Evolutionary conservation across 768 basidiomycete species (phyloP).

Genomic region (Calocybe indica): DNA sequence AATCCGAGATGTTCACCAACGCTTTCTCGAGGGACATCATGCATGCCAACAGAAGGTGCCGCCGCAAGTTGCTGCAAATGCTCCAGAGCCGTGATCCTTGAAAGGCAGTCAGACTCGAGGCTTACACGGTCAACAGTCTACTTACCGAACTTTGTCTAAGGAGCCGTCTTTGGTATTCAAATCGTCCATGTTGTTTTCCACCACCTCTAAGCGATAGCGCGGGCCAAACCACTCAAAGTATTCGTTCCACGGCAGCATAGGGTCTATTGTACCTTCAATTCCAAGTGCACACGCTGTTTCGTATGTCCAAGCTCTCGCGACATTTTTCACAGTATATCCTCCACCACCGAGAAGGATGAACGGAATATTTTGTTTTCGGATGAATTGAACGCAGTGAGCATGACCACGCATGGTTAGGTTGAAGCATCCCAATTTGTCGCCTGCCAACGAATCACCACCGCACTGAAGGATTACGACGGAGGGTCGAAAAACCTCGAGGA

Average conservation of each 20-base stretch:
- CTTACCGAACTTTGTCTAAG: constrained; percentile 73
- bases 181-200: constrained; percentile 92
- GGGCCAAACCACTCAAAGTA: constrained; percentile 99
- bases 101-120: constrained; percentile 1
- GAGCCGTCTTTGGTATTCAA: constrained; percentile 78
- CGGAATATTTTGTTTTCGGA: constrained; percentile 78
- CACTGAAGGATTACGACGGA: constrained; percentile 90
- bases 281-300: constrained; percentile 96
- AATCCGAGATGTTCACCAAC: constrained; percentile 60
- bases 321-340: constrained; percentile 96
- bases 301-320: constrained; percentile 91
- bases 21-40: constrained; percentile 72
- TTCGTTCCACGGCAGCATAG: constrained; percentile 77
- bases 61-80: constrained; percentile 39
- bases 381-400: constrained; percentile 83
- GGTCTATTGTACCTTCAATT: constrained; percentile 69
- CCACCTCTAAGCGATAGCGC: constrained; percentile 87
- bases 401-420: constrained; percentile 96
- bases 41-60: constrained; percentile 85
- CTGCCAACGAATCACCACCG: constrained; percentile 91
- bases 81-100: constrained; percentile 31
- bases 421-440: constrained; percentile 94
- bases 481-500: constrained; percentile 85
- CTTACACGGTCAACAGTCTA: constrained; percentile 5
- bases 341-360: constrained; percentile 92